phyloP scores from a whole-genome alignment of 345 rosid genomes.

The Rhizophora mangle region DNA sequence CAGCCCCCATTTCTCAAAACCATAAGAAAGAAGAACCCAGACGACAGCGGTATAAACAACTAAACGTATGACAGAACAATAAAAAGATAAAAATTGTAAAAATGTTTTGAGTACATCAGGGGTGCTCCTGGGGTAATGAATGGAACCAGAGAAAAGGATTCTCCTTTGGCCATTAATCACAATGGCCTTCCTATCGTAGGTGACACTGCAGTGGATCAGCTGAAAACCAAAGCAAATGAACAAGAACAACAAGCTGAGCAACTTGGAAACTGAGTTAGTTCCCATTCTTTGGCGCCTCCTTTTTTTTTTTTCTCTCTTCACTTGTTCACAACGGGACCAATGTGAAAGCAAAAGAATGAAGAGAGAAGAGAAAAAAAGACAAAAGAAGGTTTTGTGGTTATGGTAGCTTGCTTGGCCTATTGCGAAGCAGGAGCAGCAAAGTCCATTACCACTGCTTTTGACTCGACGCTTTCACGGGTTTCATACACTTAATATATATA shows the following conservation, averaged over 20 bases:
- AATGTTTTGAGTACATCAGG: conserved; percentile 51
- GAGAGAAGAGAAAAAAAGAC: background rate
- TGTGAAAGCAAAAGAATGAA: background rate
- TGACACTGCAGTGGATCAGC: conserved; percentile 54
- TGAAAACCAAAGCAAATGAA: conserved; percentile 43
- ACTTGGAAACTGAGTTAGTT: conserved; percentile 31
- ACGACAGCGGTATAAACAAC: background rate
- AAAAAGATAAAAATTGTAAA: background rate
- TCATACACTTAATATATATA: background rate
- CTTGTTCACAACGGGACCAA: background rate
- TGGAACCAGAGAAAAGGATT: conserved; percentile 88
- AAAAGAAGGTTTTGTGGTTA: background rate
- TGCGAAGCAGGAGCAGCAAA: background rate
- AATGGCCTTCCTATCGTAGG: conserved; percentile 87
- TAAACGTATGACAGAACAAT: background rate
- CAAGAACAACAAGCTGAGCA: conserved; percentile 41
- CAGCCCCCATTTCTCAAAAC: conserved; percentile 2
- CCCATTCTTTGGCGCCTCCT: conserved; percentile 35
- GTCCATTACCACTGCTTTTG: background rate
- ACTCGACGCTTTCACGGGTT: background rate
- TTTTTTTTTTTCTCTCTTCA: background rate
- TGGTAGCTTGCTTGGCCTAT: background rate
- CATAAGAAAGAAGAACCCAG: background rate
- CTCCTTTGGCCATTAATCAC: conserved; percentile 81
- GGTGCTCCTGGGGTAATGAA: conserved; percentile 93